Percentiles rank a stretch among this genome's conserved stretches.
Conservation (phyloP, 805 yeast genomes). For the Kurtzmaniella fragi region DNA sequence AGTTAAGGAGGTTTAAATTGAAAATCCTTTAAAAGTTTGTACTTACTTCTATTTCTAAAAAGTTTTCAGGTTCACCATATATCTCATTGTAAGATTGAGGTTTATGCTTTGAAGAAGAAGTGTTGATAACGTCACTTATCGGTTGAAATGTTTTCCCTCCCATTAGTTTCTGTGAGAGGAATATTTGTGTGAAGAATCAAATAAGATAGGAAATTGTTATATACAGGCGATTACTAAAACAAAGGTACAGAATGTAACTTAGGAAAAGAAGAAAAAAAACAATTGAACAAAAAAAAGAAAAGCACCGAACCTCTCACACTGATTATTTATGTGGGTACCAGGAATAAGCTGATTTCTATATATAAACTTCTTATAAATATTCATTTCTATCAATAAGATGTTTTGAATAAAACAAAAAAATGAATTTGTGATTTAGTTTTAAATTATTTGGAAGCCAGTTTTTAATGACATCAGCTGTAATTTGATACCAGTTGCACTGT, state of each 20-base stretch:
- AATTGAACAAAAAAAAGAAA: too few species aligned
- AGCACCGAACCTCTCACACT: too few species aligned
- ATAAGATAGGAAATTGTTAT: background rate
- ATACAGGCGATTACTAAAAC: background rate
- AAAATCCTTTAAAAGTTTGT: background rate
- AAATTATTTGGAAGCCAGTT: too few species aligned
- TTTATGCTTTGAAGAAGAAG: constrained; percentile 32
- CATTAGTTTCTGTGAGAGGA: background rate
- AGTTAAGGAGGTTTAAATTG: background rate
- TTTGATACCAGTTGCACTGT: too few species aligned
- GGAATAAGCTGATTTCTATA: too few species aligned
- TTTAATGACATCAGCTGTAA: too few species aligned
- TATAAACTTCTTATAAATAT: too few species aligned
- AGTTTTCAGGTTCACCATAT: constrained; percentile 93
- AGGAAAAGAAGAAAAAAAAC: too few species aligned
- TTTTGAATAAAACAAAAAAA: too few species aligned
- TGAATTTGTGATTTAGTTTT: too few species aligned
- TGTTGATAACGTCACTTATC: constrained; percentile 35
- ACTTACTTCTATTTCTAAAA: constrained; percentile 81
- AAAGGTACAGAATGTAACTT: background rate
- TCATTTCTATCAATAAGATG: too few species aligned
- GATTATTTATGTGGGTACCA: too few species aligned
- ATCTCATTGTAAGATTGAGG: constrained; percentile 70
- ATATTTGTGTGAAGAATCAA: background rate
- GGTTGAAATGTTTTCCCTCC: constrained; percentile 33